A percentile compares a stretch with the other conserved stretches of the same genome.
phyloP scores from a whole-genome alignment of 2,329 filamentous ascomycete species.

The Bipolaris victoriae region DNA sequence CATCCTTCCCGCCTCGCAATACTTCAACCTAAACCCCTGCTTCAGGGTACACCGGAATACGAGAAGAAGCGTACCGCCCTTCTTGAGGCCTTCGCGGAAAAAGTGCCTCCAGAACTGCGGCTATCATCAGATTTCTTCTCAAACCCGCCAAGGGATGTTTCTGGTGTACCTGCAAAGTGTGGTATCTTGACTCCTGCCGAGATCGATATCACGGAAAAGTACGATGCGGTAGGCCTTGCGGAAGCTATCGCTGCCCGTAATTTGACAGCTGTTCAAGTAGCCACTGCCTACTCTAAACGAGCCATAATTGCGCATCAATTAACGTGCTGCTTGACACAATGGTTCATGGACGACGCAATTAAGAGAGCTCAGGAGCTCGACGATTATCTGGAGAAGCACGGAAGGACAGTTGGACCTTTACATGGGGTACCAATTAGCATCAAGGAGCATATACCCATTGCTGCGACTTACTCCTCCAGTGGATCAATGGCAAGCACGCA shows the following conservation, averaged over 20 bases:
- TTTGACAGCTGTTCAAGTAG: slow-evolving; percentile 51
- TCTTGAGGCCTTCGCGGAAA: slow-evolving; percentile 22
- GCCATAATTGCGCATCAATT: slow-evolving; percentile 29
- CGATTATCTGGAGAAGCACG: slow-evolving; percentile 48
- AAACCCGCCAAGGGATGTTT: slow-evolving; percentile 27
- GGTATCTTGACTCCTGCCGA: slow-evolving; percentile 56
- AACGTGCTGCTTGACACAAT: slow-evolving; percentile 27
- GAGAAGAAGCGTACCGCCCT: slow-evolving; percentile 24
- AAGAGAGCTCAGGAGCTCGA: slow-evolving; percentile 45
- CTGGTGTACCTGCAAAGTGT: slow-evolving; percentile 34
- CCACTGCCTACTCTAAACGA: slow-evolving; percentile 29
- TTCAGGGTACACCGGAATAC: slow-evolving; percentile 26
- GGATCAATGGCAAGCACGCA: slow-evolving; percentile 56
- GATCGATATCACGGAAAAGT: slow-evolving; percentile 57
- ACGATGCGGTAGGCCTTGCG: slow-evolving; percentile 53
- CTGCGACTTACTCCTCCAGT: slow-evolving; percentile 62
- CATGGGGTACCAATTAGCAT: slow-evolving; percentile 61
- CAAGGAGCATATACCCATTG: slow-evolving; percentile 58
- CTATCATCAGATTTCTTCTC: slow-evolving; percentile 15
- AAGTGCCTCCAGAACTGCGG: slow-evolving; percentile 21
- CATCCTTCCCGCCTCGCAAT: slow-evolving; percentile 9
- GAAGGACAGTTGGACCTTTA: slow-evolving; percentile 38
- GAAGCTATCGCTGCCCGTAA: slow-evolving; percentile 47
- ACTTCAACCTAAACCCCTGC: slow-evolving; percentile 20
- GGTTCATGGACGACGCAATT: slow-evolving; percentile 30